Percentiles rank a stretch among this genome's conserved stretches.
These are phyloP conservation scores for Fusarium armeniacum DNA, from an alignment of 2,329 filamentous ascomycete species.

Conservation along the genomic window DNA sequence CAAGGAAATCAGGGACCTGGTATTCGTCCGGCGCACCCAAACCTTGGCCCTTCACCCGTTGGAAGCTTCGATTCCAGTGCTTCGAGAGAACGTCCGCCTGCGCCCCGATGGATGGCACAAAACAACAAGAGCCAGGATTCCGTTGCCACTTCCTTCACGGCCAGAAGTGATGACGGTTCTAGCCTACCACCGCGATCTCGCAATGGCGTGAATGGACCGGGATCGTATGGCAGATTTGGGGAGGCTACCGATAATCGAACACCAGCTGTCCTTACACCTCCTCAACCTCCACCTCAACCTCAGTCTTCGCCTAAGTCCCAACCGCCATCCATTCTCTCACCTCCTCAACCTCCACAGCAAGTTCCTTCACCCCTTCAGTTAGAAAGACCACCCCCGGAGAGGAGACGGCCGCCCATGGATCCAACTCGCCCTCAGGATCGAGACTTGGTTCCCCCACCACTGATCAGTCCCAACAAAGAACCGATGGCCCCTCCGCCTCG, in stretches of 20 bases:
- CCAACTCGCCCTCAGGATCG: conserved; percentile 67
- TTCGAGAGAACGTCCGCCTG: conserved; percentile 58
- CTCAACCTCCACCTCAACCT: conserved; percentile 45
- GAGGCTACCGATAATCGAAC: conserved; percentile 49
- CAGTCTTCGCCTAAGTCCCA: conserved; percentile 49
- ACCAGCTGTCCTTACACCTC: conserved; percentile 40
- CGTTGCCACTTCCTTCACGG: conserved; percentile 61
- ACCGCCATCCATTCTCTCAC: conserved; percentile 37
- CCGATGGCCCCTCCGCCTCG: conserved; percentile 64
- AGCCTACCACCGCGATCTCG: conserved; percentile 68
- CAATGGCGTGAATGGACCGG: conserved; percentile 62
- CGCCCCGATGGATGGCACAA: conserved; percentile 63
- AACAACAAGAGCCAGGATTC: conserved; percentile 72
- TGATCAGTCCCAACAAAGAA: conserved; percentile 68
- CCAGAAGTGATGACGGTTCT: conserved; percentile 65
- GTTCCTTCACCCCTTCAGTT: conserved; percentile 44
- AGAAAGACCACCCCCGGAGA: conserved; percentile 69
- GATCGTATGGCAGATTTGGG: conserved; percentile 57
- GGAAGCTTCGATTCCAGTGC: conserved; percentile 65
- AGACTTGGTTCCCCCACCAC: conserved; percentile 69
- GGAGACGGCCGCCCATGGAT: conserved; percentile 77
- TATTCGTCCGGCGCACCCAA: conserved; percentile 55
- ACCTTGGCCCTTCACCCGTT: conserved; percentile 63
- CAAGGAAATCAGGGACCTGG: conserved; percentile 40
- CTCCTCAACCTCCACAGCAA: conserved; percentile 48